Conservation (phyloP, 2,329 filamentous ascomycete genomes). For the Xylariaceae sp. region DNA sequence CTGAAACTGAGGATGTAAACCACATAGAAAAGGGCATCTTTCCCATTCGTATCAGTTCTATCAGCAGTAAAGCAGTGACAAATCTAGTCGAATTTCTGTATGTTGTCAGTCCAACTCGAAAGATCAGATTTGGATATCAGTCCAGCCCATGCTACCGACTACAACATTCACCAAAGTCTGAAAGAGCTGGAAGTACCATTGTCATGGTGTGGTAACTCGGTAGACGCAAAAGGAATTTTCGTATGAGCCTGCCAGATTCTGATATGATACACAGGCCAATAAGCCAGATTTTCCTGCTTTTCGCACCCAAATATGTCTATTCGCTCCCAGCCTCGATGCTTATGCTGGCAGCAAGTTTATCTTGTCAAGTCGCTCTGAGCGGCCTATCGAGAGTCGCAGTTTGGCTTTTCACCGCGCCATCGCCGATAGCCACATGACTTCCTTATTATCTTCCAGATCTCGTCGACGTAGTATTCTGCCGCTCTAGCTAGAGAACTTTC, state of each 20-base stretch:
- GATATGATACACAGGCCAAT: conserved; percentile 23
- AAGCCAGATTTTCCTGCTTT: conserved; percentile 8
- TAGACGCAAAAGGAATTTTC: conserved; percentile 15
- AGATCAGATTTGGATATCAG: no score
- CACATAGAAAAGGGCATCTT: no score
- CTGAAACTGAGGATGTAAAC: no score
- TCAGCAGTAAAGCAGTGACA: no score
- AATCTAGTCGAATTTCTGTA: no score
- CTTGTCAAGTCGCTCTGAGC: no score
- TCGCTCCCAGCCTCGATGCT: conserved; percentile 3
- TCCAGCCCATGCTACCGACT: no score
- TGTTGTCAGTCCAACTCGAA: no score
- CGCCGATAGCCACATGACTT: conserved; percentile 5
- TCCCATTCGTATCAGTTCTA: no score
- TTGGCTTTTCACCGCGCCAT: conserved; percentile 18
- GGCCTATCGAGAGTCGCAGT: conserved; percentile 19
- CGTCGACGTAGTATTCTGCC: neutral
- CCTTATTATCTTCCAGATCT: conserved; percentile 6
- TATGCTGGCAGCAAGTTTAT: conserved; percentile 2
- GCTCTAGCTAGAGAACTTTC: conserved; percentile 69
- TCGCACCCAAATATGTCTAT: conserved; percentile 4
- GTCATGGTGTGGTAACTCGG: neutral
- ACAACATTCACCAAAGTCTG: no score
- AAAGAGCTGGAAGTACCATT: no score
- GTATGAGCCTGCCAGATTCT: conserved; percentile 18